Percentiles rank a stretch among this genome's conserved stretches.
phyloP scores from a whole-genome alignment of 768 basidiomycete genomes.

The Ramaria sp. region DNA sequence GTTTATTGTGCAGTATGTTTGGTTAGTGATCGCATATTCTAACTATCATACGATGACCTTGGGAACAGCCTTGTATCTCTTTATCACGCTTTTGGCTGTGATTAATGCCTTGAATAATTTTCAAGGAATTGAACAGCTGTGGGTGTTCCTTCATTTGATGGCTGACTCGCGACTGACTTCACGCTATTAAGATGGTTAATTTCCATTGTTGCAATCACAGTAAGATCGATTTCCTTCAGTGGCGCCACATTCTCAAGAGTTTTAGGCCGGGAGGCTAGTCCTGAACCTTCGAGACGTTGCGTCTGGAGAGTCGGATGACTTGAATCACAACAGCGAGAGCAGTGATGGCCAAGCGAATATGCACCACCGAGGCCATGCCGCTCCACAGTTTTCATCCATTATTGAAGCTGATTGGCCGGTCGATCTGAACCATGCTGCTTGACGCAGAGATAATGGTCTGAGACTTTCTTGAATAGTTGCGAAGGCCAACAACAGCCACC shows the following conservation, averaged over 20 bases:
- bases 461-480: too few species aligned
- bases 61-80: too few species aligned
- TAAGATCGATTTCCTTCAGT: background rate
- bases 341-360: background rate
- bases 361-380: background rate
- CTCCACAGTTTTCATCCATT: too few species aligned
- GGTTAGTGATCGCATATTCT: background rate
- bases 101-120: background rate
- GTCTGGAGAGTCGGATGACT: background rate
- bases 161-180: background rate
- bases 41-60: too few species aligned
- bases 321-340: background rate
- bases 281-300: background rate
- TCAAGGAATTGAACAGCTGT: background rate
- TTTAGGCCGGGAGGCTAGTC: background rate
- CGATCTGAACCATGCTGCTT: too few species aligned
- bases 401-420: too few species aligned
- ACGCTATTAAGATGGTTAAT: background rate
- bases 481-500: too few species aligned
- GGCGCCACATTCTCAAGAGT: background rate
- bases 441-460: too few species aligned
- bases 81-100: too few species aligned
- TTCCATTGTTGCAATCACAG: background rate
- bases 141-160: background rate
- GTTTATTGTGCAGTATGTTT: background rate